phyloP scores from a whole-genome alignment of 192 early-diverging fungal genomes.

The Podila clonocystis region DNA sequence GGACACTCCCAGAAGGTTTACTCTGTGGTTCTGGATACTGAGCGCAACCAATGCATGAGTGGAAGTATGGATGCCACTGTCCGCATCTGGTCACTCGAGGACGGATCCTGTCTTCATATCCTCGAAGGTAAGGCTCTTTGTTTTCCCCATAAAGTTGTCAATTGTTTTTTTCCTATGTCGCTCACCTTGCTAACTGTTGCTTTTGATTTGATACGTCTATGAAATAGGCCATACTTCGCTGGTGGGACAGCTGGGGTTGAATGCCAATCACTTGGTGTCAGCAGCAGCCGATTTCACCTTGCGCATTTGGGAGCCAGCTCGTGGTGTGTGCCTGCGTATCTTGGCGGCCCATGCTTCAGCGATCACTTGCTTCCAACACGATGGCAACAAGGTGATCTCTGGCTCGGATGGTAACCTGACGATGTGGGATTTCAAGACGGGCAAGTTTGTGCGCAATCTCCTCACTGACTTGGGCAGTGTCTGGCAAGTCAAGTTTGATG shows the following conservation, averaged over 20 bases:
- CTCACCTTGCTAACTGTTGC: neutral
- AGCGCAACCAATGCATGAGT: constrained; percentile 85
- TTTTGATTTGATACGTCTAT: neutral
- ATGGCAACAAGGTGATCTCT: constrained; percentile 92
- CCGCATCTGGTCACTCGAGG: constrained; percentile 90
- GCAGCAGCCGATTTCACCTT: constrained; percentile 96
- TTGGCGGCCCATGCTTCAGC: constrained; percentile 85
- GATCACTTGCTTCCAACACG: constrained; percentile 99
- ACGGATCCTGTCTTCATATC: constrained; percentile 80
- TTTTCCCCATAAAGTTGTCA: constrained; percentile 36
- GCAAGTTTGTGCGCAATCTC: constrained; percentile 85
- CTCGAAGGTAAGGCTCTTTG: constrained; percentile 85
- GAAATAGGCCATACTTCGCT: constrained; percentile 87
- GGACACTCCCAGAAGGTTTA: constrained; percentile 98
- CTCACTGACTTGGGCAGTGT: constrained; percentile 85
- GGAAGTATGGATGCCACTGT: constrained; percentile 96
- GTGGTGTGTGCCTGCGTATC: constrained; percentile 70
- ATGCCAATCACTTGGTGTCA: constrained; percentile 87
- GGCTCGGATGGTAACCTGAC: constrained; percentile 95
- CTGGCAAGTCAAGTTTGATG: constrained; percentile 96
- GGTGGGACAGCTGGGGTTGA: constrained; percentile 91
- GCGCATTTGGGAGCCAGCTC: constrained; percentile 87
- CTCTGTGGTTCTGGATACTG: constrained; percentile 88
- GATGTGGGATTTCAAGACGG: constrained; percentile 95
- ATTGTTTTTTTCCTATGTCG: neutral